Evolutionary conservation across 306 rosid genomes (phyloP), one percentile per base, ranked within the genome.

Genomic region (Mimosa bimucronata): DNA sequence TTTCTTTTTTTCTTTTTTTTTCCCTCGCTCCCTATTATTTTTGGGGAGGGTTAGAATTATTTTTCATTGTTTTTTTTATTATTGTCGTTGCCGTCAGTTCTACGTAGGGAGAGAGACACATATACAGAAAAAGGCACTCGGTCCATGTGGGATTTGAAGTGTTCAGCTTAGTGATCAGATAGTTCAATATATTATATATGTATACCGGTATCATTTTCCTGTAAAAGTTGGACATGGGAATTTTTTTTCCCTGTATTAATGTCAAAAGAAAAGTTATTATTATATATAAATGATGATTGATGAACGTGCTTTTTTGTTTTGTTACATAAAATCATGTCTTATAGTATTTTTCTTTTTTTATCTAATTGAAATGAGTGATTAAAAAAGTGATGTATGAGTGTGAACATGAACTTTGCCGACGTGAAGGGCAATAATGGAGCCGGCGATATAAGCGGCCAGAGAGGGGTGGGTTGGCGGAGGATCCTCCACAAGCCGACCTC

Each of bases 81-180:
- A 9, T 66, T 46, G 6, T 3, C 15, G n/a, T 53, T 53, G 16
- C 25, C 61, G 48, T 69, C 65, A 58, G 78, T 66, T 78, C 86
- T 90, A 66, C 45, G 42, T 18, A 31, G 62, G 30, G 15, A 57
- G 30, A 65, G 78, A 83, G 85, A 70, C 7, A 60, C 34, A 11
- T 61, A 21, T 61, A 21, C 73, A 75, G 16, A 76, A 28, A 42
- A 79, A 30, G 72, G 94, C 97, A 89, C 94, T 89, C 96, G 58
- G 71, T 84, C 94, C 91, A 64, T 74, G 87, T 74, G 88, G 88
- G 94, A 88, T 74, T 67, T 79, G 94, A 74, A 88, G 94, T 88
- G 93, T 73, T 77, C 77, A 58, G 52, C 70, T 71, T 77, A 82
- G 77, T 79, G 38, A 34, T 34, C 38, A 34, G 38, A 34, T 34